phyloP scores from a whole-genome alignment of 441 rosid genomes.

The Theobroma grandiflorum region DNA sequence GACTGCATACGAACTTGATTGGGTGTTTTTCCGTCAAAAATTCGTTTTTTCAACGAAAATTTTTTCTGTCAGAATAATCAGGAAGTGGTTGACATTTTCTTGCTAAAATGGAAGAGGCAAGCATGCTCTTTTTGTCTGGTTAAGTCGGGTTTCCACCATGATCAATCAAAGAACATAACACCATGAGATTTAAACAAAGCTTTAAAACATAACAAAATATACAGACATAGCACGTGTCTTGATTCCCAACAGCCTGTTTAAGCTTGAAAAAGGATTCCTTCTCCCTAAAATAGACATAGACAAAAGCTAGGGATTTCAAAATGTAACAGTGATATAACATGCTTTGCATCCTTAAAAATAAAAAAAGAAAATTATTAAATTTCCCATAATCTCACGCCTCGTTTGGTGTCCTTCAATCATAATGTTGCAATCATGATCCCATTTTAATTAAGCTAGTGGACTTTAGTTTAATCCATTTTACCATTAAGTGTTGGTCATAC shows the following conservation, averaged over 20 bases:
- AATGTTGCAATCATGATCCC: constrained; percentile 20
- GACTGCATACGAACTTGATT: too few species aligned
- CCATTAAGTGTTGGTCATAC: not conserved
- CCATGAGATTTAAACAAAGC: not conserved
- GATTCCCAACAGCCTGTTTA: constrained; percentile 55
- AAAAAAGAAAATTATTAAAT: constrained; percentile 12
- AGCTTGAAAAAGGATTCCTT: constrained; percentile 38
- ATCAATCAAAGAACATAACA: not conserved
- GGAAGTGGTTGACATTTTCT: too few species aligned
- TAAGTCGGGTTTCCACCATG: not conserved
- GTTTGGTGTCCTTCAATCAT: constrained; percentile 19
- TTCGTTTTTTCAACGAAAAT: too few species aligned
- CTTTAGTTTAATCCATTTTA: constrained; percentile 3
- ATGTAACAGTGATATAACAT: constrained; percentile 38
- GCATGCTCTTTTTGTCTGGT: constrained; percentile 17
- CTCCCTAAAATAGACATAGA: constrained; percentile 4
- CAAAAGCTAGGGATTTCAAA: constrained; percentile 21
- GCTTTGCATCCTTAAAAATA: constrained; percentile 24
- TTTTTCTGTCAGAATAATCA: too few species aligned
- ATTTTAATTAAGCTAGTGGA: constrained; percentile 5
- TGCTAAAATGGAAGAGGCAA: not conserved
- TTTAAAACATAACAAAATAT: not conserved
- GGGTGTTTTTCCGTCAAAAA: too few species aligned
- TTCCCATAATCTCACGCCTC: constrained; percentile 26
- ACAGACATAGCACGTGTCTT: constrained; percentile 53